Evolutionary conservation across 2,329 filamentous ascomycete genomes (phyloP).

Genomic region (Trichothecium roseum): DNA sequence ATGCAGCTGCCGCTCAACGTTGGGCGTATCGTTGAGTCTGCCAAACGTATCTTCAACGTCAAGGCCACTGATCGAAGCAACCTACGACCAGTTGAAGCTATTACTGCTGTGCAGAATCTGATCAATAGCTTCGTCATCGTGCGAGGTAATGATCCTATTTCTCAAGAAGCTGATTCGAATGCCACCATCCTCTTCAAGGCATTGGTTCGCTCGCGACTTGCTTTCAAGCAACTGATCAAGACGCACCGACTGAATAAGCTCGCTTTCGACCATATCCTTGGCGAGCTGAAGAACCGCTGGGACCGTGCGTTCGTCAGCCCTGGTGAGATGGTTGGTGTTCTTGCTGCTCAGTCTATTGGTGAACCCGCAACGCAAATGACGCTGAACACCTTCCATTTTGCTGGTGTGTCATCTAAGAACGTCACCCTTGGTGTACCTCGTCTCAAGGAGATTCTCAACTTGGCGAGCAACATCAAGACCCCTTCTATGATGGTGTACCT

Average conservation of each 20-base stretch:
- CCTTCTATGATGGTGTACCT: slow-evolving; percentile 93
- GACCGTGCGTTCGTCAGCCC: slow-evolving; percentile 76
- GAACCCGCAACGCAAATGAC: slow-evolving; percentile 99
- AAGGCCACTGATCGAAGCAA: slow-evolving; percentile 80
- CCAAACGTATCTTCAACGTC: slow-evolving; percentile 83
- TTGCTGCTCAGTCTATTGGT: slow-evolving; percentile 96
- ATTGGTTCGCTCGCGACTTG: slow-evolving; percentile 75
- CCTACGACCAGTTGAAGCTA: slow-evolving; percentile 76
- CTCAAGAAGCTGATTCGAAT: slow-evolving; percentile 75
- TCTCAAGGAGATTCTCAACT: slow-evolving; percentile 98
- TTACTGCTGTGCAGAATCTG: slow-evolving; percentile 66
- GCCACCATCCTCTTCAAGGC: slow-evolving; percentile 90
- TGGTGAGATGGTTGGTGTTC: slow-evolving; percentile 96
- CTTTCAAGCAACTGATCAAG: slow-evolving; percentile 86
- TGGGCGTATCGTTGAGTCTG: slow-evolving; percentile 79
- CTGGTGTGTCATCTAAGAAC: slow-evolving; percentile 99
- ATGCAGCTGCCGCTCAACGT: slow-evolving; percentile 93
- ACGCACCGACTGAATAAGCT: slow-evolving; percentile 80
- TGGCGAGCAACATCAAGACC: slow-evolving; percentile 97
- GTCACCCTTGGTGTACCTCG: slow-evolving; percentile 97
- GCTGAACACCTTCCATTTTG: slow-evolving; percentile 98
- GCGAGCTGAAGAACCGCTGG: slow-evolving; percentile 84
- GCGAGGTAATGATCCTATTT: slow-evolving; percentile 73
- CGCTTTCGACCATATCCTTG: slow-evolving; percentile 84
- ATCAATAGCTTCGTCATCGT: slow-evolving; percentile 75